These are phyloP conservation scores for Xenosphaeropsis pyriputrescens DNA, from an alignment of 2,329 filamentous ascomycete species.

Conservation along the genomic window DNA sequence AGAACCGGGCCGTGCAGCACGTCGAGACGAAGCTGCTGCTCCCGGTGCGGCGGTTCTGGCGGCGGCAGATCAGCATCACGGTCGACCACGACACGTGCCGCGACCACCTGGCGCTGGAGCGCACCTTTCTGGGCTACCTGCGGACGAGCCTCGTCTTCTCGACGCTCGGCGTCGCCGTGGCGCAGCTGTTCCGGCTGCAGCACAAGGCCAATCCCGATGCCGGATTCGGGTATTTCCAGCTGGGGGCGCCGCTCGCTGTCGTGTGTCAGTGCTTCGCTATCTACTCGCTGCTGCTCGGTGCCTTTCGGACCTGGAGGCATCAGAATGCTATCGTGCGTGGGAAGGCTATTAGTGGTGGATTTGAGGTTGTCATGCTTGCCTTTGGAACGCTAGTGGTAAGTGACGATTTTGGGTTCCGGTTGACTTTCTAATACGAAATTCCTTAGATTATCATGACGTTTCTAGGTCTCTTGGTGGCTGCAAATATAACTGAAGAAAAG, in stretches of 20 bases:
- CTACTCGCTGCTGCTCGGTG: constrained; percentile 30
- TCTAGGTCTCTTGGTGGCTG: constrained; percentile 12
- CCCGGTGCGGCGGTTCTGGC: constrained; percentile 26
- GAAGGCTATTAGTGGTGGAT: constrained; percentile 40
- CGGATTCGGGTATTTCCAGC: constrained; percentile 39
- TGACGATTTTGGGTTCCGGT: constrained; percentile 3
- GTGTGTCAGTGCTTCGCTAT: constrained; percentile 26
- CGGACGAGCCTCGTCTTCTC: constrained; percentile 56
- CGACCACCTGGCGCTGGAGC: constrained; percentile 44
- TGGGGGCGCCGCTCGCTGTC: constrained; percentile 42
- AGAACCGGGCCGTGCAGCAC: too few relatives aligned
- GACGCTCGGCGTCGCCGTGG: constrained; percentile 48
- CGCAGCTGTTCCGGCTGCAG: constrained; percentile 46
- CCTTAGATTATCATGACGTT: constrained; percentile 13
- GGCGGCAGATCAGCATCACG: constrained; percentile 29
- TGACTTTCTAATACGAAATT: background rate
- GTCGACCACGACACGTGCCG: constrained; percentile 33
- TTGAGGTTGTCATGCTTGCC: constrained; percentile 37
- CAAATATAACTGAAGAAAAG: constrained; percentile 14
- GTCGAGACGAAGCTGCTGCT: too few relatives aligned
- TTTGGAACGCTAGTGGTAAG: constrained; percentile 31
- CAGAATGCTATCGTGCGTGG: constrained; percentile 43
- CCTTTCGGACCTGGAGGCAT: constrained; percentile 42
- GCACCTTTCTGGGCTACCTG: constrained; percentile 61
- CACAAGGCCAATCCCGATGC: constrained; percentile 17